Conservation (phyloP, 441 rosid species). For the Arabidopsis hybrid region DNA sequence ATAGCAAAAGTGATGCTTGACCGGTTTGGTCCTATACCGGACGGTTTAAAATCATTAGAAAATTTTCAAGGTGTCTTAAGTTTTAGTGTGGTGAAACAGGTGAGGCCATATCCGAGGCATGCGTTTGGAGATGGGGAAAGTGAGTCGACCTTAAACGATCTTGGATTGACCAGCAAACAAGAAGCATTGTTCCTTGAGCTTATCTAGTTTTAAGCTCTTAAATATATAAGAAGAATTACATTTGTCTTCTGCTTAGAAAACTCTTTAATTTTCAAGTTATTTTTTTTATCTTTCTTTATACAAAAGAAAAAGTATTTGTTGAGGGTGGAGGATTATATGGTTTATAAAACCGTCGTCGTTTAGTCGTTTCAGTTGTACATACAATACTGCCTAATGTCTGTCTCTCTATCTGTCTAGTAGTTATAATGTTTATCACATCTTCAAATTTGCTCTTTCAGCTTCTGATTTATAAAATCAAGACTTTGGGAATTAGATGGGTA, state of each 20-base stretch:
- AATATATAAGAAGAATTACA: conserved; percentile 9
- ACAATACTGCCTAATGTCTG: conserved; percentile 10
- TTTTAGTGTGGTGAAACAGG: conserved; percentile 59
- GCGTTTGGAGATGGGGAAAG: conserved; percentile 84
- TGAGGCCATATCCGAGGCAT: conserved; percentile 96
- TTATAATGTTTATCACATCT: conserved; percentile 13
- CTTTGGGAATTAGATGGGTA: too few species aligned
- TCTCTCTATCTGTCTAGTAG: neutral
- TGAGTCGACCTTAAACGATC: conserved; percentile 69
- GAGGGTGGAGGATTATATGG: neutral
- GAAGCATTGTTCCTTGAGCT: conserved; percentile 96
- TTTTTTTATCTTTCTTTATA: conserved; percentile 19
- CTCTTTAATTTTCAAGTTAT: neutral
- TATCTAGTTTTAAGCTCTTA: conserved; percentile 46
- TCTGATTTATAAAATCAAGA: too few species aligned
- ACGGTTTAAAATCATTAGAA: neutral
- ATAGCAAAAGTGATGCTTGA: conserved; percentile 1
- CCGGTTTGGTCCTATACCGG: neutral
- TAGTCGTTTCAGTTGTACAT: conserved; percentile 32
- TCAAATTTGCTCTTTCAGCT: neutral
- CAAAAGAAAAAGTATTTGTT: conserved; percentile 27
- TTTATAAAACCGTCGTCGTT: conserved; percentile 8
- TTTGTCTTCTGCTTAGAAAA: conserved; percentile 31
- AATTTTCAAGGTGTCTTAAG: conserved; percentile 7
- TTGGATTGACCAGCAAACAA: conserved; percentile 91